phyloP scores from a whole-genome alignment of 2,329 filamentous ascomycete genomes.

The Capronia epimyces region DNA sequence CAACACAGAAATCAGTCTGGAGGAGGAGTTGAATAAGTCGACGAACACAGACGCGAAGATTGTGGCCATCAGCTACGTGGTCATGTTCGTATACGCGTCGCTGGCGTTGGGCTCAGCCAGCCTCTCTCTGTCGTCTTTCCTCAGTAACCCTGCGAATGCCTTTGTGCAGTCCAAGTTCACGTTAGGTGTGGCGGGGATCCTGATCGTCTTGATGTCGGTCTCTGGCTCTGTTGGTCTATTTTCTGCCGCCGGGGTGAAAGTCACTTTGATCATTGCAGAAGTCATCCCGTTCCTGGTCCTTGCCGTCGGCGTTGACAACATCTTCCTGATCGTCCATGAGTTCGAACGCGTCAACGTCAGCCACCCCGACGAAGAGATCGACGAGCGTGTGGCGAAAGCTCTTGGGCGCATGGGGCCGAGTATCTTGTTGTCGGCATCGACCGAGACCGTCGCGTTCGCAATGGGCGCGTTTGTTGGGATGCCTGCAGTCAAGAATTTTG shows the following conservation, averaged over 20 bases:
- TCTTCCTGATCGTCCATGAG: constrained; percentile 97
- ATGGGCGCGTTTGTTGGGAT: constrained; percentile 92
- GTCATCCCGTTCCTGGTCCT: constrained; percentile 97
- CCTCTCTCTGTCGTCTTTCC: constrained; percentile 67
- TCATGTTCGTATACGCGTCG: constrained; percentile 98
- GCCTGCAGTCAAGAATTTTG: constrained; percentile 97
- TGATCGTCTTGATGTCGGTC: constrained; percentile 97
- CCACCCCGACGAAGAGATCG: constrained; percentile 81
- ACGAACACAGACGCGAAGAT: constrained; percentile 98
- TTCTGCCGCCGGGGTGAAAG: constrained; percentile 84
- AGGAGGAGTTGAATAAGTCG: constrained; percentile 94
- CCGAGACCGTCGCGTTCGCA: constrained; percentile 88
- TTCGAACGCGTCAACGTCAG: constrained; percentile 91
- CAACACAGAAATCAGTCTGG: constrained; percentile 88
- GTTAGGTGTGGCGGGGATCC: constrained; percentile 84
- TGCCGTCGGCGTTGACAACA: constrained; percentile 96
- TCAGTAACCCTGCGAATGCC: constrained; percentile 75
- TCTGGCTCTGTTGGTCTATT: constrained; percentile 92
- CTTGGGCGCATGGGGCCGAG: constrained; percentile 96
- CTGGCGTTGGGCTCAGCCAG: constrained; percentile 85
- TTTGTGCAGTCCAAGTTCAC: constrained; percentile 96
- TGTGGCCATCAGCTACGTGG: constrained; percentile 89
- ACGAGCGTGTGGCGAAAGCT: constrained; percentile 77
- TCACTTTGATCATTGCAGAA: constrained; percentile 94
- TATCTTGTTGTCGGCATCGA: constrained; percentile 89